Conservation (phyloP, 805 yeast species). For the Clavispora phyllophila region DNA sequence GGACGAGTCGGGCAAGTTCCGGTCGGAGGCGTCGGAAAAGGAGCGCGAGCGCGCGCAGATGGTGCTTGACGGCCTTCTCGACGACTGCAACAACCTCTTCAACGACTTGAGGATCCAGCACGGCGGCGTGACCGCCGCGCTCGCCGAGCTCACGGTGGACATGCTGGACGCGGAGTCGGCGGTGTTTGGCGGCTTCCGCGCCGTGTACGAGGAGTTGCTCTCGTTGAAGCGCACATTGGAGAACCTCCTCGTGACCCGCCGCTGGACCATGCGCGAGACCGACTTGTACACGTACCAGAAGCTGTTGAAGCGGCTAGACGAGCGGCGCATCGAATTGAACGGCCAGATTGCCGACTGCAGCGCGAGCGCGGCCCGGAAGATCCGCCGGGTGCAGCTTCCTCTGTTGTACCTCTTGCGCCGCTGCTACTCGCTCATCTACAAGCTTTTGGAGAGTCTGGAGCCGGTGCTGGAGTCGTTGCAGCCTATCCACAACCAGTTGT, state of each 20-base stretch:
- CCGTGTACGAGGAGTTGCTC: conserved; percentile 57
- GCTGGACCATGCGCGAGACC: conserved; percentile 97
- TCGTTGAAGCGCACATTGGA: conserved; percentile 71
- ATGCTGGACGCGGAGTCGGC: conserved; percentile 35
- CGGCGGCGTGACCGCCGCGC: conserved; percentile 21
- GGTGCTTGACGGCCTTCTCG: conserved; percentile 68
- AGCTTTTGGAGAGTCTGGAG: conserved; percentile 84
- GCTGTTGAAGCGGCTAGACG: conserved; percentile 68
- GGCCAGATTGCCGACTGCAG: conserved; percentile 9
- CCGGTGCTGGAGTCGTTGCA: conserved; percentile 93
- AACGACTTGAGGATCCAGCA: conserved; percentile 56
- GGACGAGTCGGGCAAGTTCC: conserved; percentile 53
- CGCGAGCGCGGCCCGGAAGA: conserved; percentile 10
- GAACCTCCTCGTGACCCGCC: conserved; percentile 79
- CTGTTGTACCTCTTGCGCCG: conserved; percentile 77
- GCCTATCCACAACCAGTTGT: conserved; percentile 88
- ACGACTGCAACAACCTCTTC: conserved; percentile 74
- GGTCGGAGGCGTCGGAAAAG: conserved; percentile 17
- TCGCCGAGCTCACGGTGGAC: conserved; percentile 20
- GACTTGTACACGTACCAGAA: conserved; percentile 84
- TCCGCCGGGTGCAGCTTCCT: conserved; percentile 39
- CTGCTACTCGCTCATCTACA: conserved; percentile 86
- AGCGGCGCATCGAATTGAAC: conserved; percentile 47
- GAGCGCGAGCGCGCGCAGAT: conserved; percentile 29
- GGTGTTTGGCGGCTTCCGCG: conserved; percentile 27